Evolutionary conservation across 495 filamentous ascomycete genomes (phyloP), one percentile per base, ranked within the genome.

Genomic region (Hypoxylon crocopeplum): DNA sequence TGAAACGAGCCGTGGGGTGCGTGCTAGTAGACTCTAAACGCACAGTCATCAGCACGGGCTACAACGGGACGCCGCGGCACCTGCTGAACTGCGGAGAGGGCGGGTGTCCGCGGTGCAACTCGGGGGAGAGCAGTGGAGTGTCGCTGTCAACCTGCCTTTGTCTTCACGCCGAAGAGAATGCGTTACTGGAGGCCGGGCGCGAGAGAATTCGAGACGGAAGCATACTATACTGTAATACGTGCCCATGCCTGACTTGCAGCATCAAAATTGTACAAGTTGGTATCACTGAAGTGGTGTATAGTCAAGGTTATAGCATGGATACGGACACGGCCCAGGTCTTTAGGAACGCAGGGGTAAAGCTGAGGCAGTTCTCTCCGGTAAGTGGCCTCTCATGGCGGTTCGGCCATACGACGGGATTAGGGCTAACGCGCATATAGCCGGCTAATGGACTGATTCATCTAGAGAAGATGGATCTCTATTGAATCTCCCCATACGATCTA

Each of bases 231-330:
- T 97, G 94, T 67, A 90, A 98, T 70, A 98, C 94, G 70, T 98
- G 94, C 66, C 94, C 94, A 10, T 98, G 94, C 64, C 79, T 98
- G 77, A 98, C 94, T n/a, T 98, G 94, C 71, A 93, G 89, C 59
- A 93, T 98, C 75, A 98, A 98, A 72, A 97, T 98, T 66, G 86
- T 89, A 6, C 94, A 98, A 74, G 91, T 97, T 19, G 94, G 94
- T 0, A 96, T 98, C 24, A 85, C 80, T 17, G 94, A 98, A 77
- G 94, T 98, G 20, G 94, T 98, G 21, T 98, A 95, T 69, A 90
- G 84, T 40, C 88, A 94, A 67, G 84, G 91, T 5, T 98, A 98
- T 66, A 91, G 90, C 56, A 96, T 98, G 90, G 94, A 98, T 71
- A 77, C 73, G 19, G 83, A 91, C 75, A 91, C 92, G 22, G 90